Conservation (phyloP, 192 early-diverging fungal species). For the Neocallimastix lanati region DNA sequence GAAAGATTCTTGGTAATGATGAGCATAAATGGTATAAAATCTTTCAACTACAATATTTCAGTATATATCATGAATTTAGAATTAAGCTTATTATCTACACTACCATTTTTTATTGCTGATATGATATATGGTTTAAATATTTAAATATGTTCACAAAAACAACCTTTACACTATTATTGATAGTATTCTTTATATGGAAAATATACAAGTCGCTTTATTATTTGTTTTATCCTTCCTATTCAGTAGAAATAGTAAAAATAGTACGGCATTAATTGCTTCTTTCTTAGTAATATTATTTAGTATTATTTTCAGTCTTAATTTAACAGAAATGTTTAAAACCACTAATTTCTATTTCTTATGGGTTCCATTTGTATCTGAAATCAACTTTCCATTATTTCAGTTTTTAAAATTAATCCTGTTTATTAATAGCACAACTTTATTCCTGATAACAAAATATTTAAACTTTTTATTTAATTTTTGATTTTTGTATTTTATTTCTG, state of each 20-base stretch:
- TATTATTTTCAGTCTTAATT: conserved; percentile 41
- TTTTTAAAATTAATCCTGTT: too few species aligned
- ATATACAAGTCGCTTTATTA: conserved; percentile 39
- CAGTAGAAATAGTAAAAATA: conserved; percentile 22
- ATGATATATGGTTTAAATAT: conserved; percentile 23
- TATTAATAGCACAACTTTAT: too few species aligned
- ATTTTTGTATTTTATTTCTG: conserved; percentile 20
- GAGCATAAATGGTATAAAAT: conserved; percentile 50
- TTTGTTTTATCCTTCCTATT: conserved; percentile 49
- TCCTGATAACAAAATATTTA: conserved; percentile 28
- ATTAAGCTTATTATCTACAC: conserved; percentile 28
- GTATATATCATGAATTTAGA: conserved; percentile 42
- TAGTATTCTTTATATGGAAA: conserved; percentile 47
- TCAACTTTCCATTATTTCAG: conserved; percentile 22
- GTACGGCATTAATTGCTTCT: conserved; percentile 32
- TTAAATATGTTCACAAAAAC: conserved; percentile 49
- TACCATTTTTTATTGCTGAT: conserved; percentile 42
- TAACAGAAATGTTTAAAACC: conserved; percentile 21
- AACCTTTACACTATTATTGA: conserved; percentile 17
- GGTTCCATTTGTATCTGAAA: conserved; percentile 43
- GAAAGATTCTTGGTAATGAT: conserved; percentile 51
- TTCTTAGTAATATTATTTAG: conserved; percentile 51
- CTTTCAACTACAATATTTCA: conserved; percentile 34
- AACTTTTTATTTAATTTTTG: conserved; percentile 32
- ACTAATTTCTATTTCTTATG: conserved; percentile 34